Conservation (phyloP, 1,284 basidiomycete species). For the Heimioporus retisporus region DNA sequence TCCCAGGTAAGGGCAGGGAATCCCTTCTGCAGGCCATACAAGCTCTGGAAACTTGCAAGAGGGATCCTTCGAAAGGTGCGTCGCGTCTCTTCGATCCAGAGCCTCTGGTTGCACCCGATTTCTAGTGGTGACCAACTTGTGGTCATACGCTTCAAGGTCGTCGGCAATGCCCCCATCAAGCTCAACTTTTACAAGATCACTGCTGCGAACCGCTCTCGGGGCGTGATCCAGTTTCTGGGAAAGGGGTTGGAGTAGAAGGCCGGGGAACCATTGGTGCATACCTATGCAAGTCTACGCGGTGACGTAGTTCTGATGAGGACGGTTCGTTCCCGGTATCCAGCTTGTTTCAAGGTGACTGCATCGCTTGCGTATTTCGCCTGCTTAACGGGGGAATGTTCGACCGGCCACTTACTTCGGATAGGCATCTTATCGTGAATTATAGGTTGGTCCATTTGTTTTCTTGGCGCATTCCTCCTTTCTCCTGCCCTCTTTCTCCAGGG, state of each 20-base stretch:
- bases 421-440: conserved; percentile 96
- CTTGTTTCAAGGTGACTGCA: conserved; percentile 75
- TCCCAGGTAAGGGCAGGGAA: too few species aligned
- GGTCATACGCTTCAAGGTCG: conserved; percentile 97
- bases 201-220: conserved; percentile 94
- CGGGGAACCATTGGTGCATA: conserved; percentile 83
- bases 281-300: too few species aligned
- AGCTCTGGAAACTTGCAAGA: too few species aligned
- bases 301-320: too few species aligned
- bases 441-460: conserved; percentile 62
- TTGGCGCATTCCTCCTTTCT: neutral
- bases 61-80: too few species aligned
- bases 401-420: conserved; percentile 93
- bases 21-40: too few species aligned
- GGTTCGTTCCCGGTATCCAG: conserved; percentile 69
- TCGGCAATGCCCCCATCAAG: conserved; percentile 99
- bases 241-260: conserved; percentile 93
- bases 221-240: conserved; percentile 94
- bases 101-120: too few species aligned
- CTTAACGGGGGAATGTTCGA: neutral
- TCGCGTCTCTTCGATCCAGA: too few species aligned
- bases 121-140: too few species aligned
- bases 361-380: neutral
- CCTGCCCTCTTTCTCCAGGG: neutral
- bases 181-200: conserved; percentile 99